phyloP scores from a whole-genome alignment of 164 flowering plant species.

The Aristolochia contorta region DNA sequence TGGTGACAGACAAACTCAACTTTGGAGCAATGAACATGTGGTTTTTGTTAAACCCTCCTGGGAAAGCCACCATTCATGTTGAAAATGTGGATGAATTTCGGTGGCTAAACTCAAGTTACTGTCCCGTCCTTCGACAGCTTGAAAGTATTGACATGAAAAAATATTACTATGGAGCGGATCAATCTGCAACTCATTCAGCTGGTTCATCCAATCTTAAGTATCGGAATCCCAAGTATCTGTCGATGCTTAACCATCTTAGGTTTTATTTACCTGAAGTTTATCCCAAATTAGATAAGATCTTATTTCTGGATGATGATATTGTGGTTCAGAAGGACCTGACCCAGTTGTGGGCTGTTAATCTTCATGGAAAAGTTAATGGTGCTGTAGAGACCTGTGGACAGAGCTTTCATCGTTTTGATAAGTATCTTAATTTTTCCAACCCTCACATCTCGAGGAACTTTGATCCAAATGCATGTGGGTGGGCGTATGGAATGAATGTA shows the following conservation, averaged over 20 bases:
- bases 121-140: constrained; percentile 87
- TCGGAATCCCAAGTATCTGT: constrained; percentile 94
- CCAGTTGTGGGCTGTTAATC: constrained; percentile 81
- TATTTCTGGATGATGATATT: constrained; percentile 97
- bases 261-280: constrained; percentile 96
- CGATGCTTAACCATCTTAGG: constrained; percentile 94
- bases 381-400: constrained; percentile 98
- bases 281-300: constrained; percentile 89
- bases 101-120: constrained; percentile 96
- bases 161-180: constrained; percentile 89
- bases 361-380: constrained; percentile 93
- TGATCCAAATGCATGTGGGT: constrained; percentile 96
- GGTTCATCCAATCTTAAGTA: constrained; percentile 94
- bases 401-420: constrained; percentile 97
- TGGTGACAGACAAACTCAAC: constrained; percentile 90
- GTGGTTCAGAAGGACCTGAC: constrained; percentile 97
- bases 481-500: constrained; percentile 99
- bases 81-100: constrained; percentile 98
- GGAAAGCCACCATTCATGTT: constrained; percentile 92
- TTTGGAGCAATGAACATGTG: constrained; percentile 99
- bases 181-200: constrained; percentile 72
- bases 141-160: constrained; percentile 96
- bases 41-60: constrained; percentile 95
- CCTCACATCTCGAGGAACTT: constrained; percentile 81
- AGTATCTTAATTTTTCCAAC: constrained; percentile 90